A percentile compares a stretch with the other conserved stretches of the same genome.
phyloP scores from a whole-genome alignment of 768 basidiomycete species.

The Fistulinella prunicolor region DNA sequence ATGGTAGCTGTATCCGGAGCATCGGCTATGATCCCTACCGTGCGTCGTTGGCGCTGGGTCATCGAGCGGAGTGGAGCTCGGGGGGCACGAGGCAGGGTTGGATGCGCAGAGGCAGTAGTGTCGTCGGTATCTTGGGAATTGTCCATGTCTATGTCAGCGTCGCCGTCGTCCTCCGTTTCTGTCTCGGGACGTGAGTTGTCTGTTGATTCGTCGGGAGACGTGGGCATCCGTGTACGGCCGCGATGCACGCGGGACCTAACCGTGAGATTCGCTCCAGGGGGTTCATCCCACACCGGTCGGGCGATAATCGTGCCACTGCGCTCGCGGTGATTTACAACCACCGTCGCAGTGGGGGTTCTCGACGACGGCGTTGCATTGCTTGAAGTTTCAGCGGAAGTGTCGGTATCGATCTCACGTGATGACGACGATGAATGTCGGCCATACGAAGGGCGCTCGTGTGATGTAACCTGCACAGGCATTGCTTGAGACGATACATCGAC shows the following conservation, averaged over 20 bases:
- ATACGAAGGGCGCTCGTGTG: constrained; percentile 18
- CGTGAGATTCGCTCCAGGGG: constrained; percentile 19
- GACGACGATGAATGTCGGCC: constrained; percentile 20
- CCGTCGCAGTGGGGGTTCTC: constrained; percentile 59
- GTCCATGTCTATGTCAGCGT: constrained; percentile 52
- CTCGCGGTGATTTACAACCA: constrained; percentile 58
- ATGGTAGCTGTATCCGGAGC: constrained; percentile 33
- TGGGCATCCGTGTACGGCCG: constrained; percentile 29
- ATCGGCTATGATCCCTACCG: constrained; percentile 49
- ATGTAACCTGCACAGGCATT: constrained; percentile 17
- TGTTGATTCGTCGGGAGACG: constrained; percentile 43
- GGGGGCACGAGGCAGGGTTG: constrained; percentile 32
- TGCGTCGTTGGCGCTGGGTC: constrained; percentile 37
- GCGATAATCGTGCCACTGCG: constrained; percentile 76
- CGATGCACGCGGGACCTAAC: constrained; percentile 32
- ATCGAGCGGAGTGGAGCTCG: constrained; percentile 30
- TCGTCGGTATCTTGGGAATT: constrained; percentile 35
- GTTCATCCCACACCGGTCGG: constrained; percentile 57
- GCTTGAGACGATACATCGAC: constrained; percentile 20
- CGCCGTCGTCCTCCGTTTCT: constrained; percentile 78
- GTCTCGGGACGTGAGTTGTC: constrained; percentile 64
- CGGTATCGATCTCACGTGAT: constrained; percentile 50
- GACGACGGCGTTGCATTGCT: constrained; percentile 58
- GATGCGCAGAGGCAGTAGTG: constrained; percentile 22
- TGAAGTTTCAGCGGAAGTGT: constrained; percentile 62